These are phyloP conservation scores for Sodiomyces alkalinus DNA, from an alignment of 2,329 filamentous ascomycete genomes.

Conservation along the genomic window DNA sequence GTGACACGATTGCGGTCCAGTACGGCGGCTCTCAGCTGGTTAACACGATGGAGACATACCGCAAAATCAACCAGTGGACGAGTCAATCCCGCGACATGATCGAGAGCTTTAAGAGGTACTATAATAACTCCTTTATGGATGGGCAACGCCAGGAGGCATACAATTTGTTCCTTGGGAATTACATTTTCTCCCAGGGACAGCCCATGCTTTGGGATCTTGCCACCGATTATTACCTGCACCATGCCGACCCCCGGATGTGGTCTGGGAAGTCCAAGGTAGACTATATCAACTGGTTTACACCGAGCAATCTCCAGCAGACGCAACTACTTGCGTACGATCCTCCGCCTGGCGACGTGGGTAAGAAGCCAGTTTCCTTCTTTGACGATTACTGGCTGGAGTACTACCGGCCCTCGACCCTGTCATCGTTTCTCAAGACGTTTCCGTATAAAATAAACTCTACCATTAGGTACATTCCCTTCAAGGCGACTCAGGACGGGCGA, in stretches of 20 bases:
- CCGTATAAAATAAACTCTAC: conserved; percentile 85
- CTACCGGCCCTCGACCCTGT: conserved; percentile 76
- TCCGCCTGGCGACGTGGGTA: conserved; percentile 22
- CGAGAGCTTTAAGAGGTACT: conserved; percentile 96
- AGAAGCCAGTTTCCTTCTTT: conserved; percentile 43
- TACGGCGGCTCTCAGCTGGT: conserved; percentile 96
- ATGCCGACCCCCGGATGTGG: conserved; percentile 66
- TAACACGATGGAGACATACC: conserved; percentile 98
- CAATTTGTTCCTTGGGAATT: conserved; percentile 93
- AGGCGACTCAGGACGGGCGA: conserved; percentile 53
- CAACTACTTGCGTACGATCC: conserved; percentile 39
- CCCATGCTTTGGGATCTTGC: conserved; percentile 95
- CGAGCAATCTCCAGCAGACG: conserved; percentile 51
- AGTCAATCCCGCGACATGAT: conserved; percentile 97
- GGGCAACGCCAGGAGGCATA: conserved; percentile 97
- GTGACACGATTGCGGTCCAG: conserved; percentile 93
- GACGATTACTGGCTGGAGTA: conserved; percentile 98
- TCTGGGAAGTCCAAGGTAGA: conserved; percentile 44
- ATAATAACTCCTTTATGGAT: conserved; percentile 96
- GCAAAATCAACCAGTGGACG: conserved; percentile 98
- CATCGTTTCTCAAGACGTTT: conserved; percentile 85
- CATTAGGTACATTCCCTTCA: conserved; percentile 66
- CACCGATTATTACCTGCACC: conserved; percentile 93
- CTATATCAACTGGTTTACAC: conserved; percentile 85
- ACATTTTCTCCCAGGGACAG: conserved; percentile 72